Percentiles rank a stretch among this genome's conserved stretches.
Evolutionary conservation across 192 early-diverging fungal species (phyloP).

Genomic region (Backusella sp.): DNA sequence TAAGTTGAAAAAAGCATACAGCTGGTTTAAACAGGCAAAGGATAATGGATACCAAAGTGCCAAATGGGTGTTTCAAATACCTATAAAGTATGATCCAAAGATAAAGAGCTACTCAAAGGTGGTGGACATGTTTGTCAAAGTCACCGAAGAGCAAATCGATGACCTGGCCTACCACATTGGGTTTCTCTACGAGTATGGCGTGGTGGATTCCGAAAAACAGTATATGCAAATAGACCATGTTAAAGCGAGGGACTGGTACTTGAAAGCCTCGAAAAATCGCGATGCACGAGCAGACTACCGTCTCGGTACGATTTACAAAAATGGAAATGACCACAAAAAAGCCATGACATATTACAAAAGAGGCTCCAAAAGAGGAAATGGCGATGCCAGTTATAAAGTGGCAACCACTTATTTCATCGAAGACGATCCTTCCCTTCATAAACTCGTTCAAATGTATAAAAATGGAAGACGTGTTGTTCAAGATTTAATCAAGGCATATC

Average conservation of each 20-base stretch:
- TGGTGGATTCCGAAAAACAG: background rate
- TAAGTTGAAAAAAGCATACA: background rate
- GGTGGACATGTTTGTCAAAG: background rate
- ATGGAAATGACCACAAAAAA: background rate
- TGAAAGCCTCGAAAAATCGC: background rate
- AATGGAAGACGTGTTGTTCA: background rate
- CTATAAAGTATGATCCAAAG: background rate
- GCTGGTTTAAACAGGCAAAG: background rate
- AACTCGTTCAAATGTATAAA: background rate
- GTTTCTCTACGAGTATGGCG: background rate
- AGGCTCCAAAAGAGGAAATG: background rate
- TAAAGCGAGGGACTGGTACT: background rate
- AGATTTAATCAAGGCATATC: background rate
- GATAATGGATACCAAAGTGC: background rate
- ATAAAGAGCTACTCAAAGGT: background rate
- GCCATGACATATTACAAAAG: background rate
- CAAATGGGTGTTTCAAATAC: background rate
- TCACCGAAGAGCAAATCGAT: background rate
- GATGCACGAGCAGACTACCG: background rate
- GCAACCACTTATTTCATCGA: background rate
- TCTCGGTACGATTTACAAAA: background rate
- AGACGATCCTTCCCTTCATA: background rate
- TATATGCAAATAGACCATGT: background rate
- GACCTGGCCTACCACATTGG: background rate
- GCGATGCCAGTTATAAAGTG: background rate